Evolutionary conservation across 495 filamentous ascomycete genomes (phyloP).

Genomic region (Annulohypoxylon nitens): DNA sequence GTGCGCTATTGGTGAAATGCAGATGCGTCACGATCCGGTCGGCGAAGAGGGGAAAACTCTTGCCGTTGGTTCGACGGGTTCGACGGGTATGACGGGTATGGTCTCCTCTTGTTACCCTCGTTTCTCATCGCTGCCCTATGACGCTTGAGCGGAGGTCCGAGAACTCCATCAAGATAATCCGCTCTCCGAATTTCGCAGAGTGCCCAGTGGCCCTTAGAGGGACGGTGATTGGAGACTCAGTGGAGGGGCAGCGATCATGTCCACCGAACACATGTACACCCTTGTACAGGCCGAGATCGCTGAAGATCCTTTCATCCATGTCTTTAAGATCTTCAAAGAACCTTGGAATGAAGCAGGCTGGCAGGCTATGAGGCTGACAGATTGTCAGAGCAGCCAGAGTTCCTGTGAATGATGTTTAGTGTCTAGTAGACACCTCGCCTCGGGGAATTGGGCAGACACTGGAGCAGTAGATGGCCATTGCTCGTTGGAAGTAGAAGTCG

Average conservation of each 20-base stretch:
- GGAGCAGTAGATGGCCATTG: not conserved
- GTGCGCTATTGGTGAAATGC: conserved; percentile 31
- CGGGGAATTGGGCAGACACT: not conserved
- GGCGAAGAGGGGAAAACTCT: conserved; percentile 11
- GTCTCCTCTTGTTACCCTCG: conserved; percentile 5
- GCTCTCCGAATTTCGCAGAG: conserved; percentile 37
- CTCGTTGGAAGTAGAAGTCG: not conserved
- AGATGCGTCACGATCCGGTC: conserved; percentile 21
- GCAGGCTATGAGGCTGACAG: conserved; percentile 5
- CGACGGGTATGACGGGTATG: conserved; percentile 1
- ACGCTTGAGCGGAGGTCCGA: conserved; percentile 2
- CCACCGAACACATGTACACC: not conserved
- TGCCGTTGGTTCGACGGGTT: conserved; percentile 16
- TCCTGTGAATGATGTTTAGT: not conserved
- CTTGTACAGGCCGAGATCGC: conserved; percentile 32
- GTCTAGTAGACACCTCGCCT: not conserved
- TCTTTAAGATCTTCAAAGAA: not conserved
- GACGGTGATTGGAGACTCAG: conserved; percentile 2
- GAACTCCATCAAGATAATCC: not conserved
- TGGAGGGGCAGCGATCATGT: not conserved
- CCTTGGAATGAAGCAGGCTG: not conserved
- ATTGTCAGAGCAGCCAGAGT: not conserved
- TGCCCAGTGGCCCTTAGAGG: not conserved
- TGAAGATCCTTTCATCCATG: conserved; percentile 14
- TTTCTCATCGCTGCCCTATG: conserved; percentile 10